Percentiles rank a stretch among this genome's conserved stretches.
Evolutionary conservation across 306 rosid species (phyloP).

Genomic region (Psophocarpus tetragonolobus): DNA sequence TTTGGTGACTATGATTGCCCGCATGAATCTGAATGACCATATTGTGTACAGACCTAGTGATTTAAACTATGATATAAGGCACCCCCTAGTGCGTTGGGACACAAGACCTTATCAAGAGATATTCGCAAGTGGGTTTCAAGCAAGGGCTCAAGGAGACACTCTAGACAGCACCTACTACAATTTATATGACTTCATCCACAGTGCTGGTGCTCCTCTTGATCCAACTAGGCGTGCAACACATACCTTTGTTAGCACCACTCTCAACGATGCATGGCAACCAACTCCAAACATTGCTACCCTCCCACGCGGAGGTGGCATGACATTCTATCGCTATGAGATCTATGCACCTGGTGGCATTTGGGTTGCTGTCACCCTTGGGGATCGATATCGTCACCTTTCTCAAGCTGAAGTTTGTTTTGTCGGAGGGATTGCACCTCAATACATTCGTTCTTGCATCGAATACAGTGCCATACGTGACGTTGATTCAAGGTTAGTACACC

Average conservation of each 20-base stretch:
- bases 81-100: slow-evolving; percentile 4
- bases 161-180: neutral
- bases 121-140: neutral
- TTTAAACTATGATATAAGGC: neutral
- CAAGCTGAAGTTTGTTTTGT: slow-evolving; percentile 19
- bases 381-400: neutral
- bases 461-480: neutral
- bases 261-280: neutral
- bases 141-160: neutral
- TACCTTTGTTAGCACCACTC: too few species aligned
- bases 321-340: slow-evolving; percentile 7
- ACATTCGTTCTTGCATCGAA: neutral
- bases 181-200: neutral
- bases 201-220: slow-evolving; percentile 7
- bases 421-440: neutral
- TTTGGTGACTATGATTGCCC: neutral
- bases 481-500: neutral
- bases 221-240: neutral
- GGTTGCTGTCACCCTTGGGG: neutral
- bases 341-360: slow-evolving; percentile 32
- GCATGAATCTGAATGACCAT: neutral
- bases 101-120: neutral
- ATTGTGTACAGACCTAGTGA: neutral
- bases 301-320: neutral
- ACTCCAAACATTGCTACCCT: neutral